Conservation (phyloP, 371 early-diverging fungal species). For the Syncephalastrum monosporum region DNA sequence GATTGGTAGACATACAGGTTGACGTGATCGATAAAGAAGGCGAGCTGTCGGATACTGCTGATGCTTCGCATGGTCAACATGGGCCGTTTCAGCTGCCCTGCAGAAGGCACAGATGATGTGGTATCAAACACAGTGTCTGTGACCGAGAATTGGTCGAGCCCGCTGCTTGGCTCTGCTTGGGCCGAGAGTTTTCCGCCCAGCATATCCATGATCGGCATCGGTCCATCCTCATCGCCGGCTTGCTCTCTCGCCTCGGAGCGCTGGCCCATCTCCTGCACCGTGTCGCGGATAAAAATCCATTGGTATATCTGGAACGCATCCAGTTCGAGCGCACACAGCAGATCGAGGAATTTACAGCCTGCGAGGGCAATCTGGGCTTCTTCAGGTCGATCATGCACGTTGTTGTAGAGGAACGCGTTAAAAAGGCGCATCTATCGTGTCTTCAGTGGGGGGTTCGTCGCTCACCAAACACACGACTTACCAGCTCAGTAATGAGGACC, state of each 20-base stretch:
- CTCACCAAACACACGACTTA: slow-evolving; percentile 25
- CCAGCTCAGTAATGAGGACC: slow-evolving; percentile 83
- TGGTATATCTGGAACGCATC: slow-evolving; percentile 88
- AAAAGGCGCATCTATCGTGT: slow-evolving; percentile 52
- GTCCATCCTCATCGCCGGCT: slow-evolving; percentile 29
- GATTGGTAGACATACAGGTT: slow-evolving; percentile 73
- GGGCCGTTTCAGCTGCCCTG: slow-evolving; percentile 61
- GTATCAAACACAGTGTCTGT: slow-evolving; percentile 7
- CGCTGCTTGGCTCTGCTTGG: too few species aligned
- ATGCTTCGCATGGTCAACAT: slow-evolving; percentile 73
- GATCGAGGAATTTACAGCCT: slow-evolving; percentile 87
- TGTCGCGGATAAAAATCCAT: slow-evolving; percentile 91
- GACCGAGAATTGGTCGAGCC: too few species aligned
- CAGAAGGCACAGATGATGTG: slow-evolving; percentile 27
- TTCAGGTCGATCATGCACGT: slow-evolving; percentile 56
- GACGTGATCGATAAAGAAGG: slow-evolving; percentile 74
- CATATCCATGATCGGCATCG: slow-evolving; percentile 59
- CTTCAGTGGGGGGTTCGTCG: not conserved
- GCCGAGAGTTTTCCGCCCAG: slow-evolving; percentile 45
- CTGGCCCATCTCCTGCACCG: slow-evolving; percentile 60
- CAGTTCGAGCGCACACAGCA: slow-evolving; percentile 73
- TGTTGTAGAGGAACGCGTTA: slow-evolving; percentile 49
- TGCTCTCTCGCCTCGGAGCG: slow-evolving; percentile 9
- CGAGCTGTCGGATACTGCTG: slow-evolving; percentile 65
- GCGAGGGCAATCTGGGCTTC: slow-evolving; percentile 77